These are phyloP conservation scores for Lasiosphaeria hispida DNA, from an alignment of 495 filamentous ascomycete genomes.

Conservation along the genomic window DNA sequence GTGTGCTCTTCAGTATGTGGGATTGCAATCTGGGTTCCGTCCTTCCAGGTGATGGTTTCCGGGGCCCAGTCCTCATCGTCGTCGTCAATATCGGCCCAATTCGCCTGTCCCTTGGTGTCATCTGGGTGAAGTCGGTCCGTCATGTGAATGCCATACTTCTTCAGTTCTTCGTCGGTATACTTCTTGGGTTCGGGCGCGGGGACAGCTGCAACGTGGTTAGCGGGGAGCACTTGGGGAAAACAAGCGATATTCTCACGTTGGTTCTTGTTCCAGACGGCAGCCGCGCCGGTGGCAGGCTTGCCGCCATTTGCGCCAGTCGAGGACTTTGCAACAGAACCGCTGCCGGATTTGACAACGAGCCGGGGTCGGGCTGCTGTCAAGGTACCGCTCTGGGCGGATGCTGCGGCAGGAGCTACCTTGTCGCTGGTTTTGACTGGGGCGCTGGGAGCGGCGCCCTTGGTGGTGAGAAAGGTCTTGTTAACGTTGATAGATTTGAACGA, in stretches of 20 bases:
- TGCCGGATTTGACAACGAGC: constrained; percentile 54
- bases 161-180: constrained; percentile 94
- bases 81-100: constrained; percentile 98
- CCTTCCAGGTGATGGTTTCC: constrained; percentile 93
- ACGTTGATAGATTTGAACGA: constrained; percentile 94
- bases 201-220: constrained; percentile 51
- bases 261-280: constrained; percentile 97
- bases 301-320: constrained; percentile 53
- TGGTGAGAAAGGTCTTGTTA: constrained; percentile 78
- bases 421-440: constrained; percentile 51
- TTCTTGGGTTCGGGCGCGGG: constrained; percentile 82
- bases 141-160: constrained; percentile 94
- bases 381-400: constrained; percentile 37
- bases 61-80: constrained; percentile 98
- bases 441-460: constrained; percentile 44
- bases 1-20: constrained; percentile 56
- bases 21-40: constrained; percentile 89
- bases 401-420: constrained; percentile 36
- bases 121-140: constrained; percentile 87
- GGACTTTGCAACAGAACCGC: constrained; percentile 48
- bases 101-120: constrained; percentile 66
- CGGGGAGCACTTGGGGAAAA: neutral
- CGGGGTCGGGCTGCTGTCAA: constrained; percentile 48
- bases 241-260: constrained; percentile 56
- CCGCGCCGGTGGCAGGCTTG: constrained; percentile 58